Evolutionary conservation across 225 moss, liverwort and hornwort species (phyloP).

Genomic region (Polytrichum formosum): DNA sequence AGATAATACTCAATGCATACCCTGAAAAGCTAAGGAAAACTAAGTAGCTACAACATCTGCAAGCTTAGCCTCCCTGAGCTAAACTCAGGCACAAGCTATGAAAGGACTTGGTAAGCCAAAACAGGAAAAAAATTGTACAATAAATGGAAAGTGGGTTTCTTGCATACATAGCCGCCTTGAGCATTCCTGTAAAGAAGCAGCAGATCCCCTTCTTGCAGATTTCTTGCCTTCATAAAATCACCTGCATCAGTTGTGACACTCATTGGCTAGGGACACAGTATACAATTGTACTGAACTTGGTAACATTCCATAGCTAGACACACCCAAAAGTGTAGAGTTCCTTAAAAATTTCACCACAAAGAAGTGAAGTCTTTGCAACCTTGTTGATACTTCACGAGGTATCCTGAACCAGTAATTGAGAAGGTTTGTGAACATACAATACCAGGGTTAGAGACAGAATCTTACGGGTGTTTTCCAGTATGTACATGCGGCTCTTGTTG

Average conservation of each 20-base stretch:
- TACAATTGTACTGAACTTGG: too few species aligned
- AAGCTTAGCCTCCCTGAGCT: neutral
- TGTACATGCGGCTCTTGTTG: constrained; percentile 67
- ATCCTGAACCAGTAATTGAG: neutral
- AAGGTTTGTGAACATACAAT: neutral
- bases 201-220: constrained; percentile 53
- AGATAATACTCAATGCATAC: neutral
- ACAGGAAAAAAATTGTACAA: neutral
- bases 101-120: neutral
- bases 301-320: too few species aligned
- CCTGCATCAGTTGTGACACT: constrained; percentile 18
- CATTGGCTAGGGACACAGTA: too few species aligned
- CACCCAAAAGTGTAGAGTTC: too few species aligned
- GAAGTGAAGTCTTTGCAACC: too few species aligned
- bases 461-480: constrained; percentile 61
- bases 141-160: neutral
- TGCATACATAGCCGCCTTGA: constrained; percentile 43
- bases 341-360: too few species aligned
- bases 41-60: neutral
- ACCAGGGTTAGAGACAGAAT: neutral
- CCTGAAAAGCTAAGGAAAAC: neutral
- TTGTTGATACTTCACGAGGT: neutral
- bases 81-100: neutral
- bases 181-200: constrained; percentile 49
- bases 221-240: constrained; percentile 51